Percentiles rank a stretch among this genome's conserved stretches.
Evolutionary conservation across 495 filamentous ascomycete genomes (phyloP).

Genomic region (Aspergillus conjunctus): DNA sequence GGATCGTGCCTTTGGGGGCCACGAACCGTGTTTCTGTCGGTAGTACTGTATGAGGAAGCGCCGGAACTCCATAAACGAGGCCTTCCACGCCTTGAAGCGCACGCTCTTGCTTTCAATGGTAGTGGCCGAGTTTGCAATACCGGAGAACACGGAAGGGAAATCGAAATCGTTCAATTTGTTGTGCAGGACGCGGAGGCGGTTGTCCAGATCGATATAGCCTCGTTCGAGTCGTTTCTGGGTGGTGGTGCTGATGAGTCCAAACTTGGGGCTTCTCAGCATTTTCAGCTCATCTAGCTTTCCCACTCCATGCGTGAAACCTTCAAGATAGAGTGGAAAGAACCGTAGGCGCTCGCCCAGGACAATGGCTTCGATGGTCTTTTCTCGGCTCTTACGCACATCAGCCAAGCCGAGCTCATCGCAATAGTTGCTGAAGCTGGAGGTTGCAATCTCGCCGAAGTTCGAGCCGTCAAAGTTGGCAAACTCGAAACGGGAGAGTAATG

Average conservation of each 20-base stretch:
- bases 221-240: slow-evolving; percentile 81
- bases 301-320: slow-evolving; percentile 90
- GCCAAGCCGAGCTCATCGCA: slow-evolving; percentile 73
- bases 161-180: slow-evolving; percentile 78
- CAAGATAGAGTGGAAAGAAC: slow-evolving; percentile 79
- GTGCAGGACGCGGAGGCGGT: slow-evolving; percentile 66
- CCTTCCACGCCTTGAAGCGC: slow-evolving; percentile 82
- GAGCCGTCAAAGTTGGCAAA: slow-evolving; percentile 82
- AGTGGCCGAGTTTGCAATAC: slow-evolving; percentile 77
- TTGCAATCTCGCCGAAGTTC: slow-evolving; percentile 79
- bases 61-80: slow-evolving; percentile 70
- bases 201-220: slow-evolving; percentile 74
- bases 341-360: slow-evolving; percentile 85
- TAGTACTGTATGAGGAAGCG: slow-evolving; percentile 76
- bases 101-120: slow-evolving; percentile 71
- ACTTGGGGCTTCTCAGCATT: slow-evolving; percentile 67
- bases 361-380: slow-evolving; percentile 89
- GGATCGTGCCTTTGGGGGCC: slow-evolving; percentile 87
- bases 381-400: slow-evolving; percentile 79
- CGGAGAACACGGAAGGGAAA: slow-evolving; percentile 89
- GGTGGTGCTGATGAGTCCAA: slow-evolving; percentile 62
- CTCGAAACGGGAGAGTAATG: slow-evolving; percentile 68
- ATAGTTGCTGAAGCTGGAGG: slow-evolving; percentile 72
- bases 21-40: slow-evolving; percentile 81
- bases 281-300: slow-evolving; percentile 81